Evolutionary conservation across 805 yeast species (phyloP), one percentile per base, ranked within the genome.

Genomic region (Cyberlindnera subsufficiens): DNA sequence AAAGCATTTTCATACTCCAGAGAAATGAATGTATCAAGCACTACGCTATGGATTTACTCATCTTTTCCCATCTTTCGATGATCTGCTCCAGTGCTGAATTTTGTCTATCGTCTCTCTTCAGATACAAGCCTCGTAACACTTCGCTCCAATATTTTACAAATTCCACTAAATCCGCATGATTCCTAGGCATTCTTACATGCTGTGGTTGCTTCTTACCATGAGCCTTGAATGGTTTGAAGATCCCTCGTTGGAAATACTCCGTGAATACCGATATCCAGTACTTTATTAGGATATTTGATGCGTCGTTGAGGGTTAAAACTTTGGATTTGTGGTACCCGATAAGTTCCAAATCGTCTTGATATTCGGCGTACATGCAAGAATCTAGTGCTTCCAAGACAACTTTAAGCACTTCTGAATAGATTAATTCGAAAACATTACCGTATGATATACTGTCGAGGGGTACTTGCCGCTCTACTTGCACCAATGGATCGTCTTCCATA

Each of bases 221-320:
- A 15, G 50, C 30, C 40, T 44, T 30, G 46, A 51, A 43, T 37
- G 63, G 49, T 39, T 43, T 45, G 48, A 51, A 34, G 29, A 53
- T 27, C 3, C 47, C 34, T 5, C 39, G 37, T 9, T 47, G 41
- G 43, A 82, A 75, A 43, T 71, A 74, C 3, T 66, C 75, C 4
- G 72, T 58, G 54, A 85, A 85, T 1, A 77, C 82, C 1, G 88
- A 70, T 1, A 77, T 55, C 73, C 80, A 72, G 52, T 67, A 77
- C 49, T 74, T 57, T 7, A 63, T 60, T 13, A 85, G 55, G 5
- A 65, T 59, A 1, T 59, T 50, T 2, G 74, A 59, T 18, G 78
- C 70, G 42, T 72, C 78, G 3, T 34, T 39, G n/a, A 83, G 50
- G 8, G 64, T 59, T 0, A 32, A 33, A 2, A 75, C 48, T 3